These are phyloP conservation scores for Blastobotrys americana DNA, from an alignment of 805 yeast species.

Conservation along the genomic window DNA sequence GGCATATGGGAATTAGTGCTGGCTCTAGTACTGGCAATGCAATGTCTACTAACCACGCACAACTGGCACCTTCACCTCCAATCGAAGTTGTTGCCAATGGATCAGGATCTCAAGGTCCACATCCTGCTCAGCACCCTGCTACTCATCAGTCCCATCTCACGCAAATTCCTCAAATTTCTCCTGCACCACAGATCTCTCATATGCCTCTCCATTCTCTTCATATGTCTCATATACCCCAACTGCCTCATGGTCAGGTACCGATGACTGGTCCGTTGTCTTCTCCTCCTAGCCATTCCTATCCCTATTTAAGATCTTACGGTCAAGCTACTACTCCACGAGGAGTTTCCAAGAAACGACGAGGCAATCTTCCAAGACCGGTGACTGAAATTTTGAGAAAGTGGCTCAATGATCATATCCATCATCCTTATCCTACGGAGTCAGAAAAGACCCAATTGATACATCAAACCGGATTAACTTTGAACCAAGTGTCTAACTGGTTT, in stretches of 20 bases:
- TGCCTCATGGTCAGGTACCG: conserved; percentile 6
- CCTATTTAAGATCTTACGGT: conserved; percentile 7
- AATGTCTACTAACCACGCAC: too few species aligned
- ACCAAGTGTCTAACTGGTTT: conserved; percentile 81
- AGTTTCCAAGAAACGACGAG: conserved; percentile 38
- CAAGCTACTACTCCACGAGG: conserved; percentile 8
- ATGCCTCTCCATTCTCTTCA: conserved; percentile 3
- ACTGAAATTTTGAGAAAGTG: conserved; percentile 65
- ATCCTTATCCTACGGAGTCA: conserved; percentile 77
- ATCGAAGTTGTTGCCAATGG: too few species aligned
- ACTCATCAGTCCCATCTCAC: conserved; percentile 1
- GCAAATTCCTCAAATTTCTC: too few species aligned
- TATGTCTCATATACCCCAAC: conserved; percentile 1
- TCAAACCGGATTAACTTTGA: conserved; percentile 70
- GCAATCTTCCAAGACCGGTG: conserved; percentile 72
- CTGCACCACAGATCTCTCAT: too few species aligned
- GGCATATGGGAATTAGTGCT: too few species aligned
- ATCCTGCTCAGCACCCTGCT: background rate
- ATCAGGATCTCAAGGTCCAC: background rate
- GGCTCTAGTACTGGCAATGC: too few species aligned
- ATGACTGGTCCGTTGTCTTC: conserved; percentile 5
- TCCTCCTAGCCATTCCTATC: conserved; percentile 5
- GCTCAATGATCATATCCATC: conserved; percentile 65
- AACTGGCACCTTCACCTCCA: too few species aligned
- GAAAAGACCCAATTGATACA: conserved; percentile 65